These are phyloP conservation scores for Zoysia pacifica DNA, from an alignment of 176 grass and related monocot species.

Conservation along the genomic window DNA sequence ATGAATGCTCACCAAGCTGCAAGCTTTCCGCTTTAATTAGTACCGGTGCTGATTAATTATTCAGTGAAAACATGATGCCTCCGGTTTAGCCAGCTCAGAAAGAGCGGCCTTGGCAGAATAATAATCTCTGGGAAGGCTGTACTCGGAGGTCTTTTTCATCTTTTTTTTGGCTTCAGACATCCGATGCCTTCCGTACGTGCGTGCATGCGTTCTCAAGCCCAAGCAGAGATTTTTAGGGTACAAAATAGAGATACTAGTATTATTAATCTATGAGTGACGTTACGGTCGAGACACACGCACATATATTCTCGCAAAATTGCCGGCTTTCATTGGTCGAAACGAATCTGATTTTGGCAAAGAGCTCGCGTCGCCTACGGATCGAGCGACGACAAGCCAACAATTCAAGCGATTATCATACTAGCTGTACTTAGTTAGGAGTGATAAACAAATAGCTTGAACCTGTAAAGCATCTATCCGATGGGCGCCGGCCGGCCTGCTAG, in stretches of 20 bases:
- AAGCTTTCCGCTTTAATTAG: background rate
- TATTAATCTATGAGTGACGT: background rate
- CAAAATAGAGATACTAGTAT: background rate
- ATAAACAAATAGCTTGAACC: background rate
- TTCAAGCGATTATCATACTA: no score
- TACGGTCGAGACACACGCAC: background rate
- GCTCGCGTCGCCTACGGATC: background rate
- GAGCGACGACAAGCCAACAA: background rate
- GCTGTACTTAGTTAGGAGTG: no score
- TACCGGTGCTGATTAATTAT: background rate
- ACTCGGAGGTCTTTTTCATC: constrained; percentile 15
- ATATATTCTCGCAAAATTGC: background rate
- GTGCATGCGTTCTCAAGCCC: background rate
- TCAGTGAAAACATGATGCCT: constrained; percentile 12
- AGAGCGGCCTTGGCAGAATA: background rate
- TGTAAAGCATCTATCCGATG: constrained; percentile 39
- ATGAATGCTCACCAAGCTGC: background rate
- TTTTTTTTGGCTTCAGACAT: background rate
- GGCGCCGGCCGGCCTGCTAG: constrained; percentile 19
- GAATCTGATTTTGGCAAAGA: constrained; percentile 5
- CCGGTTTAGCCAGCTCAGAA: constrained; percentile 22
- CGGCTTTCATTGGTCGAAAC: background rate
- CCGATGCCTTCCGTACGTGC: constrained; percentile 43
- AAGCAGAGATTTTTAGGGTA: background rate
- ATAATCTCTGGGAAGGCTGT: constrained; percentile 22